Evolutionary conservation across 805 yeast species (phyloP), one percentile per base, ranked within the genome.

Genomic region (Barnettozyma siamensis): DNA sequence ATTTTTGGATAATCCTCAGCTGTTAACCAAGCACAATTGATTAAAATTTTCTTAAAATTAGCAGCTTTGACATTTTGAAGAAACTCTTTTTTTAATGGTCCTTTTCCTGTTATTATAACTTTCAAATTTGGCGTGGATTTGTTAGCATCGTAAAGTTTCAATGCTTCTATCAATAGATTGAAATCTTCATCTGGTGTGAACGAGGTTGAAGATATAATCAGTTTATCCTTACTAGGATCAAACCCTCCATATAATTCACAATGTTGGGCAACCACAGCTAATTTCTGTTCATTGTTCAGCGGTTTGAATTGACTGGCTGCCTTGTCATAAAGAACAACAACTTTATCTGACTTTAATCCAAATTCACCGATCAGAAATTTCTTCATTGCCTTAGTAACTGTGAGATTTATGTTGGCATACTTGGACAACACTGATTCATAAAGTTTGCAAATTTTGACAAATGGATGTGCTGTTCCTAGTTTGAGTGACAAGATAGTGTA

Each of bases 101-200:
- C 99, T 59, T 89, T 91, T 0, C 99, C 99, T 0, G 99, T 93
- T n/a, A 93, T 82, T n/a, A 93, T 63, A 40, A 88, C 75, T 30
- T 78, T 59, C 2, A 89, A 55, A 3, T 70, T 72, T 1, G 80
- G 79, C 4, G 71, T 48, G 4, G 38, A 40, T 30, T 47, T 38
- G 37, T 62, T 59, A 11, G 52, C 48, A 9, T 49, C 50, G 48
- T 87, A 81, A 18, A 62, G 48, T 38, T 72, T 71, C 41, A 93
- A 65, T 0, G 95, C 88, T 10, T 79, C 76, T 15, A 91, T 64
- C 15, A 93, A 63, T 29, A 85, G 62, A 19, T 66, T 66, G 41
- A 93, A 78, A 58, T 93, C 95, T 61, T 93, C 99, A 61, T 93
- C 99, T 1, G 94, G 93, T 0, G 99, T 91, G 59, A 88, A 93